phyloP scores from a whole-genome alignment of 768 basidiomycete species.

The Leucocoprinus leucothites region DNA sequence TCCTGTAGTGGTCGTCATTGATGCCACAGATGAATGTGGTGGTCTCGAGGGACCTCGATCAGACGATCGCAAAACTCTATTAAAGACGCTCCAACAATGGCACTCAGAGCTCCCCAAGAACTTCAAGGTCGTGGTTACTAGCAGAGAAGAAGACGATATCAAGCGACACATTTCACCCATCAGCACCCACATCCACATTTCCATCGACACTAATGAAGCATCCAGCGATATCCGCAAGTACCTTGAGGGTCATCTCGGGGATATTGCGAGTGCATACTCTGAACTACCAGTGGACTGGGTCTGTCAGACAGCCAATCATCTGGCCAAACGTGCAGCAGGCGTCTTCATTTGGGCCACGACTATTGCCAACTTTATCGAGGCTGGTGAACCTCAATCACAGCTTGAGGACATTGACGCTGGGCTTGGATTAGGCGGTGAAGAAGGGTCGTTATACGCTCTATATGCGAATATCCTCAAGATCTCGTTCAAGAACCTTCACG shows the following conservation, averaged over 20 bases:
- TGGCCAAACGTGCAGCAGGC: slow-evolving; percentile 25
- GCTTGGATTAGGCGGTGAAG: slow-evolving; percentile 10
- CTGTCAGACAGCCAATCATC: slow-evolving; percentile 15
- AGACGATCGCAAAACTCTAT: slow-evolving; percentile 15
- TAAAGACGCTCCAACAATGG: slow-evolving; percentile 21
- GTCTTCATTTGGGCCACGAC: slow-evolving; percentile 29
- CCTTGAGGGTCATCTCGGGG: slow-evolving; percentile 14
- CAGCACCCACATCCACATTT: slow-evolving; percentile 16
- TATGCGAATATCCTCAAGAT: neutral
- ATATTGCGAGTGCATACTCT: too few relatives aligned
- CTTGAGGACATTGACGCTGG: slow-evolving; percentile 14
- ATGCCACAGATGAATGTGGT: slow-evolving; percentile 30
- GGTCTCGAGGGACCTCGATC: slow-evolving; percentile 15
- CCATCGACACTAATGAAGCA: slow-evolving; percentile 17
- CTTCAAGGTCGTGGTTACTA: slow-evolving; percentile 26
- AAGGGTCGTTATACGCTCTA: slow-evolving; percentile 13
- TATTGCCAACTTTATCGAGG: slow-evolving; percentile 15
- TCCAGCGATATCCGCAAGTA: slow-evolving; percentile 22
- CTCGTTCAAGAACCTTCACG: neutral
- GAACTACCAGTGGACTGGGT: slow-evolving; percentile 18
- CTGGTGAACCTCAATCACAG: slow-evolving; percentile 15
- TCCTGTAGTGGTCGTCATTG: slow-evolving; percentile 22
- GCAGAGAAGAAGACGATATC: slow-evolving; percentile 20
- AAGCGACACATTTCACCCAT: slow-evolving; percentile 10
- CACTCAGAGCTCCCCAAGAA: slow-evolving; percentile 10